phyloP scores from a whole-genome alignment of 305 asterid genomes.

The Solanum chacoense region DNA sequence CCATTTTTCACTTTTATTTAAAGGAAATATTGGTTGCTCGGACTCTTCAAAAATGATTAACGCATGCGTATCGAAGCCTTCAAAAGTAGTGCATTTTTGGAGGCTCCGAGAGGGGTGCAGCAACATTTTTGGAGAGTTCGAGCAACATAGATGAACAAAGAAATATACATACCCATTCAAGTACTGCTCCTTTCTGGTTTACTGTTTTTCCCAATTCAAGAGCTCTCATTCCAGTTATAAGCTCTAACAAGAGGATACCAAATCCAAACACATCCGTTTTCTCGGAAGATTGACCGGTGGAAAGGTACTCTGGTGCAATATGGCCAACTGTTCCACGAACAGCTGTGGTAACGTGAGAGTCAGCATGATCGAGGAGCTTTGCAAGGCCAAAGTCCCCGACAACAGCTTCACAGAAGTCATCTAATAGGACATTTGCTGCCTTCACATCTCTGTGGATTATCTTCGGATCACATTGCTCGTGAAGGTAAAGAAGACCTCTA shows the following conservation, averaged over 20 bases:
- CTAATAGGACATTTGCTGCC: constrained; percentile 86
- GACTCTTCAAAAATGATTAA: background rate
- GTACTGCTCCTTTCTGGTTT: constrained; percentile 82
- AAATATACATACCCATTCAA: constrained; percentile 73
- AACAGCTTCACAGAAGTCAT: constrained; percentile 71
- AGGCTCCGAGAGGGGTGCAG: background rate
- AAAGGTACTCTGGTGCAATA: constrained; percentile 90
- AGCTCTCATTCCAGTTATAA: constrained; percentile 89
- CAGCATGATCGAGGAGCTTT: constrained; percentile 78
- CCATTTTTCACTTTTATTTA: background rate
- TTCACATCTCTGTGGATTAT: constrained; percentile 91
- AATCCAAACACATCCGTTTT: constrained; percentile 96
- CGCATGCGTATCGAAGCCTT: background rate
- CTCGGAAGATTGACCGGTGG: constrained; percentile 96
- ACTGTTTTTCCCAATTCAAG: constrained; percentile 73
- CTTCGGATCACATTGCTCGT: constrained; percentile 97
- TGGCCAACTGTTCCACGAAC: constrained; percentile 98
- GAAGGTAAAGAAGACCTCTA: constrained; percentile 81
- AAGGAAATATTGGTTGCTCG: background rate
- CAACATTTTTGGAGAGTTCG: background rate
- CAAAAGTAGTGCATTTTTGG: background rate
- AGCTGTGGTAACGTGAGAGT: constrained; percentile 93
- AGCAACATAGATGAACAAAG: background rate
- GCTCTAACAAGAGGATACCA: constrained; percentile 84
- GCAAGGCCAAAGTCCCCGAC: constrained; percentile 98